Evolutionary conservation across 305 asterid genomes (phyloP), one percentile per base, ranked within the genome.

Genomic region (Fraxinus nigra): DNA sequence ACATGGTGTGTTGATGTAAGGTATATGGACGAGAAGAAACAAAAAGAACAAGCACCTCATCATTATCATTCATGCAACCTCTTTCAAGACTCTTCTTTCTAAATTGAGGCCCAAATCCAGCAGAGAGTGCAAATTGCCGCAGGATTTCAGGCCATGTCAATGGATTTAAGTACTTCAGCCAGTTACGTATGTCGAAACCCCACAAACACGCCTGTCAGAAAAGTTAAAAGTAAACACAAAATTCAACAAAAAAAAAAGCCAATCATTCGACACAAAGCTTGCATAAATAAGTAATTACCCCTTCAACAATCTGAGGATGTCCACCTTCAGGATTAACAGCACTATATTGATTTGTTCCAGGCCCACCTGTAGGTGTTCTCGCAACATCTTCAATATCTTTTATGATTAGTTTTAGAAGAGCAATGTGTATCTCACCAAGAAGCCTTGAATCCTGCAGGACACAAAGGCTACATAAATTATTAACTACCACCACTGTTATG

Each of bases 271-370:
- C 38, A 80, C 0, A 5, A 54, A 35, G 40, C 65, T 82, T 80
- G 81, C 65, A 70, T 79, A 74, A 70, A 85, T 10, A 24, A 84
- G 83, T 69, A 80, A 84, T 89, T 96, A 97, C 98, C 99, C 99
- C 99, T 93, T 97, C 92, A 70, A 97, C 97, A 83, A 94, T 89
- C 76, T 87, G 96, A 78, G 99, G 98, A 86, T 97, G 99, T 86
- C 98, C 99, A 83, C 99, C 99, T 90, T 97, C 99, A 85, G 92
- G 96, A 87, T 92, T 95, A 84, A 93, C 84, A 89, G 94, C 99
- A 88, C 89, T 94, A 81, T 93, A 94, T 77, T 97, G 99, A 85
- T 97, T 97, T 82, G 98, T 94, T 83, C 99, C 99, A 59, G 98
- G 98, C 82, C 99, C 98, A 87, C 99, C 97, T 13, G 98, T 89